phyloP scores from a whole-genome alignment of 495 filamentous ascomycete species.

The Aspergillus taichungensis region DNA sequence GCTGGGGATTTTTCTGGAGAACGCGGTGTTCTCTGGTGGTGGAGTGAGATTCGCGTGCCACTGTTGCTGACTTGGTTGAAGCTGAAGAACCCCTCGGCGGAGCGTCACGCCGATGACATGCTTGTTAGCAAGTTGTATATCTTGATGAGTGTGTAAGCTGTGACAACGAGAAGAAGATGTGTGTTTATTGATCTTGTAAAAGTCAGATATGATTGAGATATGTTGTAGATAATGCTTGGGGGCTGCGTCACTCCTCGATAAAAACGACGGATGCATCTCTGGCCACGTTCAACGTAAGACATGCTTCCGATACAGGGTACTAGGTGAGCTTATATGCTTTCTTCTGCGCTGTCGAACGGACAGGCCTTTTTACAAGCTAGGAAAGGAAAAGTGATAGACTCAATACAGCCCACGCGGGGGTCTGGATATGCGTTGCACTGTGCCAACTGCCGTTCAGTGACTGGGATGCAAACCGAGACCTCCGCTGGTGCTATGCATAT shows the following conservation, averaged over 20 bases:
- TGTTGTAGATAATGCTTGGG: conserved; percentile 34
- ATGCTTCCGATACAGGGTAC: conserved; percentile 43
- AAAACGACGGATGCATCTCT: conserved; percentile 36
- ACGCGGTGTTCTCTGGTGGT: conserved; percentile 44
- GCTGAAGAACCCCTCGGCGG: neutral
- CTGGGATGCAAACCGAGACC: too few relatives aligned
- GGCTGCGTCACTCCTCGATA: too few relatives aligned
- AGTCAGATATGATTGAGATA: conserved; percentile 44
- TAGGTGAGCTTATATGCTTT: conserved; percentile 17
- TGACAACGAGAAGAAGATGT: too few relatives aligned
- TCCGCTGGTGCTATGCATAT: too few relatives aligned
- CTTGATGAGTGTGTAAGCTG: neutral
- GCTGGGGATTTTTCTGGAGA: conserved; percentile 46
- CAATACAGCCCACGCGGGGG: too few relatives aligned
- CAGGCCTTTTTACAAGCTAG: too few relatives aligned
- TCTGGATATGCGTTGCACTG: too few relatives aligned
- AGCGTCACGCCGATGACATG: conserved; percentile 50
- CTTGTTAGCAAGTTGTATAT: conserved; percentile 16
- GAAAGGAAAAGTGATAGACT: too few relatives aligned
- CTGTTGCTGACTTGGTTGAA: conserved; percentile 1
- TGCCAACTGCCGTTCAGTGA: too few relatives aligned
- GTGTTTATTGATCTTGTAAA: conserved; percentile 35
- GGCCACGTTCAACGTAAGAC: conserved; percentile 48
- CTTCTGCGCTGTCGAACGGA: too few relatives aligned
- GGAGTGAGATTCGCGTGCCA: conserved; percentile 51